Conservation (phyloP, 2,329 filamentous ascomycete genomes). For the Diaporthe citriasiana region DNA sequence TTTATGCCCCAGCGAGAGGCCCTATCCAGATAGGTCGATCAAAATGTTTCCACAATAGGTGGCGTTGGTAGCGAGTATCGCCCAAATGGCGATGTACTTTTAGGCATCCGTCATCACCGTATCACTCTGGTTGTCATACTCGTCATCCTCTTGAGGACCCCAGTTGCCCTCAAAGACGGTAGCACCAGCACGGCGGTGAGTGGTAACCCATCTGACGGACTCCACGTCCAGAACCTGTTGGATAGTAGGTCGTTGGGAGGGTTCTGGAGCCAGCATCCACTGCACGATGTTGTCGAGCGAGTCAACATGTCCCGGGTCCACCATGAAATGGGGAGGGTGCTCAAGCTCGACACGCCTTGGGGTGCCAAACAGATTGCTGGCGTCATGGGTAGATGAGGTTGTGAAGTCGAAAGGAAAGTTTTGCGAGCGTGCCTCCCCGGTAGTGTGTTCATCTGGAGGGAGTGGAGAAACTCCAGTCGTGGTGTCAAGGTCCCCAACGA, state of each 20-base stretch:
- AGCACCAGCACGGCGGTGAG: slow-evolving; percentile 85
- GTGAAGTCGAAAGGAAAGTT: slow-evolving; percentile 46
- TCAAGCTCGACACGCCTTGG: slow-evolving; percentile 65
- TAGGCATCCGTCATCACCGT: slow-evolving; percentile 73
- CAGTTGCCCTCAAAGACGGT: slow-evolving; percentile 97
- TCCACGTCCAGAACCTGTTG: slow-evolving; percentile 80
- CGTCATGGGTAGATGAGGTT: slow-evolving; percentile 49
- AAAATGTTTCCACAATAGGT: slow-evolving; percentile 44
- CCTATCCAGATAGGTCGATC: slow-evolving; percentile 53
- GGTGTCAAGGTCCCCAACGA: slow-evolving; percentile 55
- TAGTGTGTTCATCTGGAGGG: slow-evolving; percentile 22
- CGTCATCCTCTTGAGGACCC: slow-evolving; percentile 78
- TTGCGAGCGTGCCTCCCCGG: slow-evolving; percentile 34
- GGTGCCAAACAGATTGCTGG: slow-evolving; percentile 61
- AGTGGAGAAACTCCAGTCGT: slow-evolving; percentile 40
- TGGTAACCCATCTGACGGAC: slow-evolving; percentile 84
- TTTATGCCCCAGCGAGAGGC: slow-evolving; percentile 42
- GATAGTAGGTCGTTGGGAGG: slow-evolving; percentile 79
- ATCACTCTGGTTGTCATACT: slow-evolving; percentile 55
- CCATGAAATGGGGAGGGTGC: slow-evolving; percentile 89
- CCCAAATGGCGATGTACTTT: slow-evolving; percentile 47
- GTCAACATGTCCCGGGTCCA: slow-evolving; percentile 77
- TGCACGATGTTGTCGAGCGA: slow-evolving; percentile 87
- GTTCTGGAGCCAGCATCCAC: slow-evolving; percentile 88
- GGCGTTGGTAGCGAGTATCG: slow-evolving; percentile 42